A percentile compares a stretch with the other conserved stretches of the same genome.
These are phyloP conservation scores for Fusarium secorum DNA, from an alignment of 2,329 filamentous ascomycete species.

Conservation along the genomic window DNA sequence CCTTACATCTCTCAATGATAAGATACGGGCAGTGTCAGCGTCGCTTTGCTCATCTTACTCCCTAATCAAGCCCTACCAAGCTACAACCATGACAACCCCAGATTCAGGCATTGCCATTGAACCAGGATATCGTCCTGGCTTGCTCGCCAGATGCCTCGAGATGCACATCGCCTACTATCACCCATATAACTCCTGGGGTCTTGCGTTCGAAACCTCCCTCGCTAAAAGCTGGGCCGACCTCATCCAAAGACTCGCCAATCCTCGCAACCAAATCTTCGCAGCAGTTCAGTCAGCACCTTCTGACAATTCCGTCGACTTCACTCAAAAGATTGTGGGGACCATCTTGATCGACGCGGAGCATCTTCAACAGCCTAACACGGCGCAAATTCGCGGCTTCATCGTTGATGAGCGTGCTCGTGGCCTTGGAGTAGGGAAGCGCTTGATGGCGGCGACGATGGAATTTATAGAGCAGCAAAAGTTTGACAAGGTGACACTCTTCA, in stretches of 20 bases:
- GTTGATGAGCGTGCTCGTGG: conserved; percentile 24
- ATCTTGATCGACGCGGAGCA: conserved; percentile 15
- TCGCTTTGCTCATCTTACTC: not conserved
- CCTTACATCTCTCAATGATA: not conserved
- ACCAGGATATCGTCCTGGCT: conserved; percentile 24
- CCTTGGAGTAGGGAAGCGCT: conserved; percentile 7
- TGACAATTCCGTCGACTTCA: not conserved
- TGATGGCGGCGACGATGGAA: conserved; percentile 15
- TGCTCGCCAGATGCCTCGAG: conserved; percentile 22
- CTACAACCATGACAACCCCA: not conserved
- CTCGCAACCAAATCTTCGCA: conserved; percentile 21
- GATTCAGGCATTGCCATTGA: not conserved
- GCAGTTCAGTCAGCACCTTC: not conserved
- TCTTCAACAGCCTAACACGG: not conserved
- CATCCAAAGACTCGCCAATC: conserved; percentile 17
- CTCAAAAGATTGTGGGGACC: conserved; percentile 16
- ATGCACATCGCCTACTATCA: conserved; percentile 31
- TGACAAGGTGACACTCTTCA: conserved; percentile 14
- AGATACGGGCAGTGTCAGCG: not conserved
- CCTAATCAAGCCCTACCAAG: not conserved
- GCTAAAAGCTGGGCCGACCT: conserved; percentile 25
- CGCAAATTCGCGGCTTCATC: conserved; percentile 27
- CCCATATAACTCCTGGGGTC: conserved; percentile 18
- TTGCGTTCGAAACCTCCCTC: conserved; percentile 16
- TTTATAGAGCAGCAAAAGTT: conserved; percentile 12